phyloP scores from a whole-genome alignment of 2,329 filamentous ascomycete genomes.

The Tolypocladium cylindrosporum region DNA sequence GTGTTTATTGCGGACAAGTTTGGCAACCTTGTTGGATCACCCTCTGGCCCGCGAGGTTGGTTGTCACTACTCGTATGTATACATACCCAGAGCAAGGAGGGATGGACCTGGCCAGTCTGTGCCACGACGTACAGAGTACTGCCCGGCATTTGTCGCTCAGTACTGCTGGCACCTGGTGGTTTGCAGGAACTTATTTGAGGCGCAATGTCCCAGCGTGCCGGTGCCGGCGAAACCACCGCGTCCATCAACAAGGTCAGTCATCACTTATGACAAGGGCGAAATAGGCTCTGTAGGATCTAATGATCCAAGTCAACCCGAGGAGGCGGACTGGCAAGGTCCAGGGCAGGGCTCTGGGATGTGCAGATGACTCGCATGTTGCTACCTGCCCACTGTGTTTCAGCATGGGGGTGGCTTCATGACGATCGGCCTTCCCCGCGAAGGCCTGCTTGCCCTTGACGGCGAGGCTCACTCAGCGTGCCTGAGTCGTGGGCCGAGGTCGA shows the following conservation, averaged over 20 bases:
- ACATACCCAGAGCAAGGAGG: neutral
- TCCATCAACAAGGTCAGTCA: neutral
- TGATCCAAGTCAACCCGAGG: neutral
- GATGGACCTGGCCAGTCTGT: neutral
- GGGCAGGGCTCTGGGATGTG: neutral
- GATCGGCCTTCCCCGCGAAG: neutral
- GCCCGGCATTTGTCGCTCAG: neutral
- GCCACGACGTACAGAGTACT: neutral
- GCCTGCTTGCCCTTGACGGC: neutral
- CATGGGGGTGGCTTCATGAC: neutral
- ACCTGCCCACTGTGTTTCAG: neutral
- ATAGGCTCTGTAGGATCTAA: neutral
- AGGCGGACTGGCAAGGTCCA: neutral
- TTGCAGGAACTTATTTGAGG: neutral
- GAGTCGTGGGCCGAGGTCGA: neutral
- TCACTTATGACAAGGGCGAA: neutral
- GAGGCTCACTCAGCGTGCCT: neutral
- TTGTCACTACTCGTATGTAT: too few species aligned
- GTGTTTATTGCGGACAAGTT: neutral
- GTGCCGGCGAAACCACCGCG: neutral
- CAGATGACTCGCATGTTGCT: neutral
- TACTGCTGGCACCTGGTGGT: neutral
- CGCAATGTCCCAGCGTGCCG: neutral
- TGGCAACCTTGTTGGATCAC: neutral
- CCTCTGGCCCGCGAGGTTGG: neutral